Conservation (phyloP, 2,329 filamentous ascomycete species). For the Endothia cerciana region DNA sequence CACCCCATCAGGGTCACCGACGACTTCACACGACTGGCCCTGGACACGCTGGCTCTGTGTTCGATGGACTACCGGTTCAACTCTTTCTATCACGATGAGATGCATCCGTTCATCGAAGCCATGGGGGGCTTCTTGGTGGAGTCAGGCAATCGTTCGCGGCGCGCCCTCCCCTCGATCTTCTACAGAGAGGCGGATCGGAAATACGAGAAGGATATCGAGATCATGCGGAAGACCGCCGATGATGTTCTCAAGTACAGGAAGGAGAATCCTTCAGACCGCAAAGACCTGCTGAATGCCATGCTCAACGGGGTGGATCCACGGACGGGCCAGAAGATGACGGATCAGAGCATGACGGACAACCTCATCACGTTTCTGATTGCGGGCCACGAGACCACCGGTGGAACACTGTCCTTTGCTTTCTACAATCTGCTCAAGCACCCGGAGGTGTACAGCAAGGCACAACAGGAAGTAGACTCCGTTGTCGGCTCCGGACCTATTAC, state of each 20-base stretch:
- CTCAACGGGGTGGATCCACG: constrained; percentile 67
- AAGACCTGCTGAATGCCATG: constrained; percentile 73
- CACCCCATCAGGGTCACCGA: constrained; percentile 63
- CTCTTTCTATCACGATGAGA: constrained; percentile 68
- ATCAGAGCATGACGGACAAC: constrained; percentile 68
- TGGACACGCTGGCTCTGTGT: constrained; percentile 74
- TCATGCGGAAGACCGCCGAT: constrained; percentile 57
- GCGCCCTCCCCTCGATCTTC: constrained; percentile 53
- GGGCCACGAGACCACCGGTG: constrained; percentile 73
- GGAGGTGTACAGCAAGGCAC: constrained; percentile 60
- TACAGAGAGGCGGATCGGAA: constrained; percentile 53
- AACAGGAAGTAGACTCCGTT: constrained; percentile 69
- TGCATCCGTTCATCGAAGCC: constrained; percentile 71
- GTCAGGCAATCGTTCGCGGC: constrained; percentile 53
- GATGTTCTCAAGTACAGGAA: constrained; percentile 65
- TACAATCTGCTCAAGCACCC: constrained; percentile 69
- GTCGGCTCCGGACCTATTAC: constrained; percentile 61
- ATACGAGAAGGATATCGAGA: constrained; percentile 57
- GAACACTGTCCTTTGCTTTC: constrained; percentile 66
- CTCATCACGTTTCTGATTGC: constrained; percentile 75
- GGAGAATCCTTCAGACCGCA: constrained; percentile 57
- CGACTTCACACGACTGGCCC: constrained; percentile 73
- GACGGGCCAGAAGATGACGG: constrained; percentile 67
- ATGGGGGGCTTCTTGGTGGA: constrained; percentile 68
- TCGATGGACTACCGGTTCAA: constrained; percentile 77